Conservation (phyloP, 306 rosid genomes). For the Medicago arabica region DNA sequence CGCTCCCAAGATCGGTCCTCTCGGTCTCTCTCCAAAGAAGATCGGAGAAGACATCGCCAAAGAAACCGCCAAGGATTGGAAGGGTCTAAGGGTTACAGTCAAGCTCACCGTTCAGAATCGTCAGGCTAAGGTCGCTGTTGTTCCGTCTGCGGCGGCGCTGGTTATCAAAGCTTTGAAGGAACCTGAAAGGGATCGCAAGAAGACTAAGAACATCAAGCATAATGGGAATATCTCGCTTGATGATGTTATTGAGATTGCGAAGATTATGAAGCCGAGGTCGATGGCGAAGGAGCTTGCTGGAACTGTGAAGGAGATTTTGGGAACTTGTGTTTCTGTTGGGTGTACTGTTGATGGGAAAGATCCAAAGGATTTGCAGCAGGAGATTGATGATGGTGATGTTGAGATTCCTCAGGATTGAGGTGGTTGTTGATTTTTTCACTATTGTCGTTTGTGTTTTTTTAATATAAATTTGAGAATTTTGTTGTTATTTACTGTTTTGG, state of each 20-base stretch:
- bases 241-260: constrained; percentile 92
- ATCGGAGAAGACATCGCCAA: constrained; percentile 95
- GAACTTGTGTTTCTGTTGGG: constrained; percentile 89
- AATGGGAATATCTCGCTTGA: constrained; percentile 81
- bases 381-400: constrained; percentile 74
- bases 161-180: constrained; percentile 90
- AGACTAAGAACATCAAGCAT: constrained; percentile 81
- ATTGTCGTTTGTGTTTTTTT: constrained; percentile 7
- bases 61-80: constrained; percentile 96
- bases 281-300: constrained; percentile 89
- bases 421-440: not conserved
- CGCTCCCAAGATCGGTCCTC: constrained; percentile 94
- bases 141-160: constrained; percentile 91
- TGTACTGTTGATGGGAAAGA: constrained; percentile 88
- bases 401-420: constrained; percentile 82
- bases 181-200: constrained; percentile 90
- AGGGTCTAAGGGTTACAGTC: constrained; percentile 86
- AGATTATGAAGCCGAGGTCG: constrained; percentile 71
- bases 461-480: constrained; percentile 47
- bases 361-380: constrained; percentile 91
- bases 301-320: constrained; percentile 79
- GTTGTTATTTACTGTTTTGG: constrained; percentile 39
- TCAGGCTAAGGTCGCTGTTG: constrained; percentile 88
- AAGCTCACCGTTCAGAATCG: constrained; percentile 96
- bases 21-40: constrained; percentile 92